Conservation (phyloP, 1,139 yeast species). For the Blastobotrys illinoisensis region DNA sequence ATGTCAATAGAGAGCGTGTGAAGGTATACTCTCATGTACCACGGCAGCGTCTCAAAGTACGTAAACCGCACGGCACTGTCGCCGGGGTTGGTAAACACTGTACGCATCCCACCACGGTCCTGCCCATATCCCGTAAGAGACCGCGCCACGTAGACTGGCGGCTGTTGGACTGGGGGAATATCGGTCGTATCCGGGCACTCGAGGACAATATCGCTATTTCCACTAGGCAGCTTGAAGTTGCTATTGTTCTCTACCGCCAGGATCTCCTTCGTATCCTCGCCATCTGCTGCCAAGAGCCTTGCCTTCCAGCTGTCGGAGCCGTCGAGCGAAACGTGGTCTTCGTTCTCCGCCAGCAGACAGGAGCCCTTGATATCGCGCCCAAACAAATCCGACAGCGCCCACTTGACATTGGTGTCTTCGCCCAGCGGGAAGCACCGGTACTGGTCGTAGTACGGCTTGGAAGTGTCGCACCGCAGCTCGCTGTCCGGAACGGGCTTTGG, state of each 20-base stretch:
- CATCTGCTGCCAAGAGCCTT: constrained; percentile 1
- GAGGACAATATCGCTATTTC: constrained; percentile 37
- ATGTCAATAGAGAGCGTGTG: constrained; percentile 47
- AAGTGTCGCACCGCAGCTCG: constrained; percentile 62
- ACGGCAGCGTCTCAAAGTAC: constrained; percentile 82
- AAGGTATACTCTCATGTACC: constrained; percentile 84
- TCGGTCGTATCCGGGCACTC: constrained; percentile 22
- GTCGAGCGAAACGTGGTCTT: constrained; percentile 26
- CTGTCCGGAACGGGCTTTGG: constrained; percentile 75
- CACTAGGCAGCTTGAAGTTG: constrained; percentile 20
- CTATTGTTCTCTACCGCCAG: constrained; percentile 2
- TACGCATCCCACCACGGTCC: constrained; percentile 84
- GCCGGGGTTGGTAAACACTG: constrained; percentile 62
- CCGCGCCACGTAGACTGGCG: constrained; percentile 73
- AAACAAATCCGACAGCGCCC: constrained; percentile 59
- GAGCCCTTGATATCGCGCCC: constrained; percentile 64
- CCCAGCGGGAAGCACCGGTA: constrained; percentile 77
- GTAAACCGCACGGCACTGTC: constrained; percentile 45
- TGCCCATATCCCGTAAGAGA: constrained; percentile 90
- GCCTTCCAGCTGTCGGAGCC: constrained; percentile 28
- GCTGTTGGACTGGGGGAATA: constrained; percentile 38
- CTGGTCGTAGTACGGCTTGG: constrained; percentile 48
- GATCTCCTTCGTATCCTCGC: background rate
- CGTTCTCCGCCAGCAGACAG: constrained; percentile 41
- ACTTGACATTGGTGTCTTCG: constrained; percentile 46